Conservation (phyloP, 352 stramenopile species). For the Thalassiosira sp. region DNA sequence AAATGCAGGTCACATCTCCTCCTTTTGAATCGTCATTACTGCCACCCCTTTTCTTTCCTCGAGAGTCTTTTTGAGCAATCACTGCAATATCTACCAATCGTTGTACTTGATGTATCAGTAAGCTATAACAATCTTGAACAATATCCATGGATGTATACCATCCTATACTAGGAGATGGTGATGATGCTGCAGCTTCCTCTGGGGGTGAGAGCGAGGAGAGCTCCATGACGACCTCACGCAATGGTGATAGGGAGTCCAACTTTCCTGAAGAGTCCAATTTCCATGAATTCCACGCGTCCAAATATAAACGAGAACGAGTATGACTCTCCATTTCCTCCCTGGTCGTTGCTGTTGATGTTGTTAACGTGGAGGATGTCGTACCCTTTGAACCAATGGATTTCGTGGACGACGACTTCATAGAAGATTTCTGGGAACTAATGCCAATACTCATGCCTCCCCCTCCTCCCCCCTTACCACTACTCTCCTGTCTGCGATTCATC, state of each 20-base stretch:
- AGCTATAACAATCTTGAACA: conserved; percentile 39
- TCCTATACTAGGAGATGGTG: not conserved
- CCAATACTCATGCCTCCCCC: not conserved
- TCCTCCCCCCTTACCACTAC: not conserved
- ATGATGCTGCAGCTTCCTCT: not conserved
- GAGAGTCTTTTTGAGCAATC: conserved; percentile 12
- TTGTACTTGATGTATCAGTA: conserved; percentile 31
- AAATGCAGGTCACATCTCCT: conserved; percentile 5
- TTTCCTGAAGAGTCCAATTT: not conserved
- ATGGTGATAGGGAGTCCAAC: conserved; percentile 7
- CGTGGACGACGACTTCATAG: not conserved
- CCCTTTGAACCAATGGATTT: not conserved
- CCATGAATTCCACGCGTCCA: conserved; percentile 28
- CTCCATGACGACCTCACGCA: conserved; percentile 34
- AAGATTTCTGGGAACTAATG: conserved; percentile 13
- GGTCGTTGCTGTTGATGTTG: not conserved
- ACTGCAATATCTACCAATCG: conserved; percentile 30
- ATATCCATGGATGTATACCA: conserved; percentile 15
- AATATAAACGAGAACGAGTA: conserved; percentile 16
- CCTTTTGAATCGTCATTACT: not conserved
- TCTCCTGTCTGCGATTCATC: conserved; percentile 45
- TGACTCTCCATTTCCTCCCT: conserved; percentile 22
- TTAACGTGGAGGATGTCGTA: not conserved
- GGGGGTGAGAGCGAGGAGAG: not conserved
- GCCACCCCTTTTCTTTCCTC: conserved; percentile 16